Evolutionary conservation across 495 filamentous ascomycete species (phyloP), one percentile per base, ranked within the genome.

Genomic region (Aspergillus bertholletiae): DNA sequence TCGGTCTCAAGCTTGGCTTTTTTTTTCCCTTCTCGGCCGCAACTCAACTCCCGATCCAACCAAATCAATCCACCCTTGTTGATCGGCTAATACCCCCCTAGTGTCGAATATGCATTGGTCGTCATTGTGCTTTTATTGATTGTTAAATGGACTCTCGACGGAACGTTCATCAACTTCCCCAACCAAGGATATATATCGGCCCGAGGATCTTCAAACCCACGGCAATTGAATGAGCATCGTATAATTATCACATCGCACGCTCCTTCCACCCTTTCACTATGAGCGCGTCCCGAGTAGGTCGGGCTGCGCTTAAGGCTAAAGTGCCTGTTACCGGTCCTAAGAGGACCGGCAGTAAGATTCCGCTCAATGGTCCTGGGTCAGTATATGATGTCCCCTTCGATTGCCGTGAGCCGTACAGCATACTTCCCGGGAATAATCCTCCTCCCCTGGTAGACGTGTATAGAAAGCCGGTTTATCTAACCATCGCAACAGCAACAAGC

Each of bases 221-320:
- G 34, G 13, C 11, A 37, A 3, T 37, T 4, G 13, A 37, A 3
- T 1, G 13, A n/a, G n/a, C 5, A 51, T 41, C 34, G 21, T 41
- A 51, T 51, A 22, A 51, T 28, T 28, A n/a, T 28, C 5, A 11
- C 23, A 7, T 22, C 26, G 11, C 17, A 17, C 26, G 7, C n/a
- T 17, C 15, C 1, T 22, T 23, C 9, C 2, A 23, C 18, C 41
- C n/a, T n/a, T 22, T 7, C 27, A 24, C 35, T 9, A 66, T 67
- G 64, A 67, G 60, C 35, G 59, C 61, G 35, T 54, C 64, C 4
- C 54, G 61, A 43, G 48, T 56, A 30, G 56, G 59, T 21, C 59
- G 59, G 39, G 56, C 52, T 30, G 51, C 54, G 15, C 32, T 62
- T 43, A 60, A 62, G 53, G 61, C 59, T 53, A 60, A 59, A 44